Base-by-base conservation (phyloP, 495 filamentous ascomycete species). In the Penicillium manginii region DNA sequence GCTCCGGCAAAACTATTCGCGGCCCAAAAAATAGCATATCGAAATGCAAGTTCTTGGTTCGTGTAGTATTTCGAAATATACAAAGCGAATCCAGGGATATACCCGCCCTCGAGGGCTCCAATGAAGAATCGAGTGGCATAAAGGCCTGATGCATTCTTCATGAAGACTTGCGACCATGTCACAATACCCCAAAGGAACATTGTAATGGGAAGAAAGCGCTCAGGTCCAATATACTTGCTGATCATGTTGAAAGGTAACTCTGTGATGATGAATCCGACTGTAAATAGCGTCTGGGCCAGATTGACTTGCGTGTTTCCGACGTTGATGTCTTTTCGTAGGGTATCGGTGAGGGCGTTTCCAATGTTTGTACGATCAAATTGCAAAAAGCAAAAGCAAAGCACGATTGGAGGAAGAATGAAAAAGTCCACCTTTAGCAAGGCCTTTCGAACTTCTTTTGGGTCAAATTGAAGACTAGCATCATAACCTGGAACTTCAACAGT, bases 11-110 rank as follows among this genome's bases (percentile, higher is more conserved):
- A 53, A 33, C 50, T 53, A n/a, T 53, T 53, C 11, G 50, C 50
- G 4, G 50, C 50, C 50, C 50, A 53, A 17, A 53, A 53, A 39
- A 53, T 53, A 14, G 50, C 50, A n/a, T 53, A 53, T 17, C 50
- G 32, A 42, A 53, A 53, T 21, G 50, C 50, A 21, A 53, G 50
- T n/a, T 53, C 50, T 10, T 53, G 50, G 22, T 53, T 53, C 26
- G 50, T 53, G 26, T 53, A 53, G 33, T 26, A 78, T 21, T 73
- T 74, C 6, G 69, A 72, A 58, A 77, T 71, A 50, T 77, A 74
- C 12, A 77, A 39, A 14, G 74, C 67, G 29, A 77, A 66, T 15
- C 75, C 73, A 1, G 75, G 73, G 47, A 76, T 76, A 55, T 74
- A 72, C 8, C 75, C 75, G 29, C 71, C 71, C 52, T 76, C 73